A percentile compares a stretch with the other conserved stretches of the same genome.
Evolutionary conservation across 2,329 filamentous ascomycete genomes (phyloP).

Genomic region (Zymoseptoria tritici): DNA sequence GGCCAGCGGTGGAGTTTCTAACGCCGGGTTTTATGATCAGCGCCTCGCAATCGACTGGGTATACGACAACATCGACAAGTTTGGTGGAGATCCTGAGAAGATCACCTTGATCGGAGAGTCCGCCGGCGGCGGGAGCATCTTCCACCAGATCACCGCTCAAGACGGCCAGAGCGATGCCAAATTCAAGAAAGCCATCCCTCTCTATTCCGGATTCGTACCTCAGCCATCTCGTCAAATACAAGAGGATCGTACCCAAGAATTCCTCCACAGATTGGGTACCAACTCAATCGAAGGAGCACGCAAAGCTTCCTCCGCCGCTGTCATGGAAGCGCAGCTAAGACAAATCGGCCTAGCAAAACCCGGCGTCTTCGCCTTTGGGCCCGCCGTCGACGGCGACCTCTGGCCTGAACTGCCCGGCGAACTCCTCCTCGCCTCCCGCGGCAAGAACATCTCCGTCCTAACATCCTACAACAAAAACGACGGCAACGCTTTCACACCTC

Average conservation of each 20-base stretch:
- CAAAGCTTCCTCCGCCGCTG: constrained; percentile 30
- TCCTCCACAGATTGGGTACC: constrained; percentile 38
- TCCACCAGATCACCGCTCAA: constrained; percentile 47
- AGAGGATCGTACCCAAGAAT: constrained; percentile 34
- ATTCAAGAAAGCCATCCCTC: constrained; percentile 40
- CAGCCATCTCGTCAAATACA: constrained; percentile 29
- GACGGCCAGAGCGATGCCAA: constrained; percentile 40
- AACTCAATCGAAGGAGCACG: constrained; percentile 39
- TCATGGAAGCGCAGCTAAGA: constrained; percentile 40
- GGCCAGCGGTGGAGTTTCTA: constrained; percentile 37
- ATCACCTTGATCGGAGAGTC: constrained; percentile 42
- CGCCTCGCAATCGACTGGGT: constrained; percentile 52
- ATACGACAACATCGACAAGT: constrained; percentile 33
- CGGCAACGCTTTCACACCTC: constrained; percentile 38
- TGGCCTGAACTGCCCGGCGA: constrained; percentile 41
- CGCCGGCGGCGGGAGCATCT: constrained; percentile 47
- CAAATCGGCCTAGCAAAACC: constrained; percentile 36
- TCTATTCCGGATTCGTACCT: constrained; percentile 41
- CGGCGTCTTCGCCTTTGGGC: constrained; percentile 40
- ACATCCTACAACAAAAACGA: constrained; percentile 39
- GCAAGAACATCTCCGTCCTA: constrained; percentile 40
- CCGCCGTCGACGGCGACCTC: constrained; percentile 44
- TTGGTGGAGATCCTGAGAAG: constrained; percentile 45
- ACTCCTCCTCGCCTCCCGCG: constrained; percentile 40
- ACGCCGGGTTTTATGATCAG: constrained; percentile 48